phyloP scores from a whole-genome alignment of 495 filamentous ascomycete genomes.

The Darksidea phi region DNA sequence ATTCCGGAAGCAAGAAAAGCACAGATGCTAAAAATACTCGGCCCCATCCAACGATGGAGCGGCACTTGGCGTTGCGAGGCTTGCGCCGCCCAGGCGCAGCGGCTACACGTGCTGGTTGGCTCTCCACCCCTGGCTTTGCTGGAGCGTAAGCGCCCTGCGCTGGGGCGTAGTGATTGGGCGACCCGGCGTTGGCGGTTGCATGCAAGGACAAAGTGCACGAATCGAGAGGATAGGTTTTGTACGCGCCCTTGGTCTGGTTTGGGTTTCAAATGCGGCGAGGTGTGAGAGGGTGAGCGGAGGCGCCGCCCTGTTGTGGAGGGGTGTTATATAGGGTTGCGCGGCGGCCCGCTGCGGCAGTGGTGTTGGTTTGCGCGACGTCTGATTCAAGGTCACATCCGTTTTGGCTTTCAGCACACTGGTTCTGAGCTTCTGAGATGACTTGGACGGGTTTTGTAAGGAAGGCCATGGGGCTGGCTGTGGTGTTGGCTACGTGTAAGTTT shows the following conservation, averaged over 20 bases:
- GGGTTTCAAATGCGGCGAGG: not conserved
- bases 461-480: too few relatives aligned
- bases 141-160: conserved; percentile 22
- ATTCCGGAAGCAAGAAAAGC: too few relatives aligned
- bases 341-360: too few relatives aligned
- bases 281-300: too few relatives aligned
- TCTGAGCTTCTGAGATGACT: too few relatives aligned
- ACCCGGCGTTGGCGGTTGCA: conserved; percentile 2
- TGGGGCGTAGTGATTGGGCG: conserved; percentile 10
- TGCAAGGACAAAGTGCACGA: too few relatives aligned
- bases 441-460: too few relatives aligned
- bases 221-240: conserved; percentile 1
- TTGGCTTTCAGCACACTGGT: too few relatives aligned
- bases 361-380: too few relatives aligned
- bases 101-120: conserved; percentile 14
- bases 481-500: too few relatives aligned
- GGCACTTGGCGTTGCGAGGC: not conserved
- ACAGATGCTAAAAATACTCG: not conserved
- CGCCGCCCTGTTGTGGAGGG: not conserved
- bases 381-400: too few relatives aligned
- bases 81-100: conserved; percentile 4
- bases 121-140: conserved; percentile 10
- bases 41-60: not conserved
- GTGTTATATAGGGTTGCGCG: too few relatives aligned
- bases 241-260: conserved; percentile 4